Evolutionary conservation across 441 rosid species (phyloP), one percentile per base, ranked within the genome.

Genomic region (Pelargonium cotyledonis): DNA sequence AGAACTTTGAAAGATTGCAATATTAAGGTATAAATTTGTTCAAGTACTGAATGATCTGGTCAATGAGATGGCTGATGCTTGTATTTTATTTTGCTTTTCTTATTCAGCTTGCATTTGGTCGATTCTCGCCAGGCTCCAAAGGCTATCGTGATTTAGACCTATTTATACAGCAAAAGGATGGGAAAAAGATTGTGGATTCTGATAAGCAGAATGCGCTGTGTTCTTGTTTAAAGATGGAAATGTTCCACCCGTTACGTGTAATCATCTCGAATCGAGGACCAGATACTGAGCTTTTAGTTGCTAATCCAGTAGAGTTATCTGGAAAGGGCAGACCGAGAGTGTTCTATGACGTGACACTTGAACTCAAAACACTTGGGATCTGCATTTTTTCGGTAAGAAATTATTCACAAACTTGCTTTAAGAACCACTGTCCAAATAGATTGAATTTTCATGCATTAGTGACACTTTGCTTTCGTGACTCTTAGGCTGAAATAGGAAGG

Each of bases 231-330:
- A 92, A 84, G 84, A 83, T 80, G 76, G 95, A 88, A 79, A 84
- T 90, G 95, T 86, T 88, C 78, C 96, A 92, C 47, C 96, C 96
- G 11, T 72, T 88, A 58, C 85, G 92, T 3, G 98, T 88, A 31
- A 81, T 87, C 40, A 80, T 88, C 66, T 77, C 92, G 38, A 82
- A 85, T 74, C 81, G 89, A 71, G 98, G 98, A 18, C 93, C 95
- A 8, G 96, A 90, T 77, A 82, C 85, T 10, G 96, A 90, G 72
- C 86, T 92, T 66, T 5, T 92, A 75, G 93, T 90, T 68, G 93
- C 93, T 66, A 90, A 87, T 79, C 98, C 96, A 35, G 98, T 88
- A 38, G 96, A 92, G 79, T 70, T 85, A 75, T 90, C 91, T 53
- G 92, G 96, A 40, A 80, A 74, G 65, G 96, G 95, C 72, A 84